Base-by-base conservation (phyloP, 2,329 filamentous ascomycete species). In the Sphaerulina populicola region DNA sequence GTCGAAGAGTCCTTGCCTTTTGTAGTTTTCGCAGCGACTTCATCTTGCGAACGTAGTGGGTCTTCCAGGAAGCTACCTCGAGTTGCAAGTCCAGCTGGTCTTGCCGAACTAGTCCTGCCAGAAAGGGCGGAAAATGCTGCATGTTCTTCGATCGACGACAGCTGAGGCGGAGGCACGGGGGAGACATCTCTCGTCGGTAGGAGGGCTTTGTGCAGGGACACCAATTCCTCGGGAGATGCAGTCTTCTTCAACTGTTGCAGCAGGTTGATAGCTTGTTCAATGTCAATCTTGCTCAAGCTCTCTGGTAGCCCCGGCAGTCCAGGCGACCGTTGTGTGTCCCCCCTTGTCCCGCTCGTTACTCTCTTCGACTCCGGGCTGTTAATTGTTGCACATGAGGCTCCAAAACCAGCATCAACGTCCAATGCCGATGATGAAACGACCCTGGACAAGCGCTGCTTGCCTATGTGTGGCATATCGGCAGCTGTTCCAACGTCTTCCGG, bases 221-320 rank as follows among this genome's bases (percentile, higher is more conserved):
- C 72, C 30, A 76, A 63, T 50, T 76, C 72, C 47, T 75, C 72
- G 1, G 72, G 72, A 5, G 71, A 69, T 1, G 71, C 73, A 39
- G 65, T 73, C 60, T 71, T 74, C 60, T 71, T 72, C 51, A 76
- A 64, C 58, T 75, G 69, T 50, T 75, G 69, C 53, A 76, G 56
- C 33, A 76, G 62, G 27, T 63, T 64, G 36, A 75, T 71, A 5
- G 73, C 72, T 9, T 70, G 66, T 36, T 70, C 69, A 33, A 75
- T 53, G 52, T 76, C 73, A 36, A 74, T 65, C 8, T 64, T 60
- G 15, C 44, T 48, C 33, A 23, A 60, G 31, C 50, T 63, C 3
- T 65, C 44, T 42, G 47, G 35, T 23, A 48, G n/a, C 1, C 18
- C 51, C 6, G 51, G 51, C 33, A 49, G 18, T 11, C 40, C 41